Base-by-base conservation (phyloP, 179 eudicot genomes). In the Drosera spatulata region DNA sequence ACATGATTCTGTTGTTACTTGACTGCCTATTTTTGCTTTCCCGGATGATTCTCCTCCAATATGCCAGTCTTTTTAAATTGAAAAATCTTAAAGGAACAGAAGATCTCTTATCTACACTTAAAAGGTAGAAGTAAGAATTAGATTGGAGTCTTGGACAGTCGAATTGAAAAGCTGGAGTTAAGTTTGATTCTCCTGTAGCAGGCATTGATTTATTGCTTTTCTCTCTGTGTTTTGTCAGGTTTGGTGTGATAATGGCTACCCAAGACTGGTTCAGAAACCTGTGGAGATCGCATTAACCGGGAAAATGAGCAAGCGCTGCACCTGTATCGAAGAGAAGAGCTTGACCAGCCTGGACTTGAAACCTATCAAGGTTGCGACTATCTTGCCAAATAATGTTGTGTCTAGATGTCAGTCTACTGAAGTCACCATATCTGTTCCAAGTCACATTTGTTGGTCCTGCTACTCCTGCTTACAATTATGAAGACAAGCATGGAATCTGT, bases 201-300 rank as follows among this genome's bases (percentile, higher is more conserved):
- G 4, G 43, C 41, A 58, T 39, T 50, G 50, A 68, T 45, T 61
- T 13, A 6, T 52, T 39, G 42, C 14, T 45, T 39, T 10, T 6
- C 3, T 55, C 33, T 33, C 5, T 50, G 37, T 42, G 49, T 55
- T 43, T 54, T 55, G 58, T 39, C 81, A 88, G 96, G 88, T 88
- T 7, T 88, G 98, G 98, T 91, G 98, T 70, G 96, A 91, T 14
- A 59, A 33, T 42, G 96, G 96, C 10, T 86, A 82, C 73, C 98
- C 96, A 48, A 84, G 98, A 74, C 63, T 91, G 61, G 87, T 86
- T 65, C 85, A 83, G 81, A 77, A 84, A 40, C 96, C 98, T 3
- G 46, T 79, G 9, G 96, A 86, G 58, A 91, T 91, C 63, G 98
- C 96, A 9, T 64, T 91, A 75, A 82, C 89, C 0, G 96, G 98